phyloP scores from a whole-genome alignment of 139 green algal genomes.

The Desmodesmus armatus region DNA sequence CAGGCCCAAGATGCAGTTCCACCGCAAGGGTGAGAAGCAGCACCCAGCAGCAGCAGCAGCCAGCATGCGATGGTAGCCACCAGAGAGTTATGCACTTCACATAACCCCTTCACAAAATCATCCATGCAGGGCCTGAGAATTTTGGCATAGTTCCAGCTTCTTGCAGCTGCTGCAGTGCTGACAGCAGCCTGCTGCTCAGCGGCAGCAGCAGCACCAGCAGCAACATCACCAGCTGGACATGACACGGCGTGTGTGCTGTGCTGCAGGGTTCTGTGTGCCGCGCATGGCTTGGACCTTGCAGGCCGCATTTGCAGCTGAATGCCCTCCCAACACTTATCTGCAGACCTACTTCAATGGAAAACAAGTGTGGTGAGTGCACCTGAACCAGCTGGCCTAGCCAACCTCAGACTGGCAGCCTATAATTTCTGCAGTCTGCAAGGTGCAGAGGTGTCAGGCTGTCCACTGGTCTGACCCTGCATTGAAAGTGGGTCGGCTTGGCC shows the following conservation, averaged over 20 bases:
- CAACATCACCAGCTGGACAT: not conserved
- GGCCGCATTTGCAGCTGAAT: slow-evolving; percentile 28
- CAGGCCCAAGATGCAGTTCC: slow-evolving; percentile 12
- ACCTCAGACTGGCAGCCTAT: too few species aligned
- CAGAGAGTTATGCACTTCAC: too few species aligned
- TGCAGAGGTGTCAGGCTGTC: not conserved
- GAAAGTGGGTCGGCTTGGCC: too few species aligned
- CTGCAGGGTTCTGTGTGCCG: slow-evolving; percentile 30
- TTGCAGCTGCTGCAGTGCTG: not conserved
- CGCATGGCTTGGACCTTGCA: slow-evolving; percentile 31
- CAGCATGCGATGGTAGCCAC: too few species aligned
- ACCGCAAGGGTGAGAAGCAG: slow-evolving; percentile 18
- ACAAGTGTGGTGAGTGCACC: slow-evolving; percentile 26
- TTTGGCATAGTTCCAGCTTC: not conserved
- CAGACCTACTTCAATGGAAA: slow-evolving; percentile 44
- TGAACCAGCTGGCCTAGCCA: too few species aligned
- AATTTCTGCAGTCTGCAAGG: too few species aligned
- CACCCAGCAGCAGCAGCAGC: not conserved
- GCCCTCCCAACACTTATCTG: slow-evolving; percentile 30
- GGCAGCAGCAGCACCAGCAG: not conserved
- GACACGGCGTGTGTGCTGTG: not conserved
- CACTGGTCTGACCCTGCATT: not conserved
- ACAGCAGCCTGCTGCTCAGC: not conserved
- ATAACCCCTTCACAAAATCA: too few species aligned
- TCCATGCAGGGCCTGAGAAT: not conserved